A percentile compares a stretch with the other conserved stretches of the same genome.
Evolutionary conservation across 1,139 yeast genomes (phyloP).

Genomic region (Nadsonia starkeyi-henricii): DNA sequence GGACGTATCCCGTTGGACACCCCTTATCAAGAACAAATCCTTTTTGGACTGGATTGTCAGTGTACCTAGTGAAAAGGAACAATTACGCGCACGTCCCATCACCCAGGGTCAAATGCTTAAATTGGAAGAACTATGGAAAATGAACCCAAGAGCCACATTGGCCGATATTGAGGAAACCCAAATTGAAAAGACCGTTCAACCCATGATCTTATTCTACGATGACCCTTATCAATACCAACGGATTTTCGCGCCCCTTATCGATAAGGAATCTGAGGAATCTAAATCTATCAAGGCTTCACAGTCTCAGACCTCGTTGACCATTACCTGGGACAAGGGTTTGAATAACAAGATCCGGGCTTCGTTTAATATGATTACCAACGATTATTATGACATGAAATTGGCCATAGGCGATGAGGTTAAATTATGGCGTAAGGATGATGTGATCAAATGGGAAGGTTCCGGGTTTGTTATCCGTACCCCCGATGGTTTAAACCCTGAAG

Average conservation of each 20-base stretch:
- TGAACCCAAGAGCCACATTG: conserved; percentile 53
- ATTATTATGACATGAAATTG: conserved; percentile 52
- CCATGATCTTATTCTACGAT: conserved; percentile 60
- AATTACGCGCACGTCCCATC: conserved; percentile 38
- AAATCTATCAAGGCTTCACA: conserved; percentile 63
- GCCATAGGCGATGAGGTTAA: conserved; percentile 78
- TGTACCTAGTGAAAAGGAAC: conserved; percentile 52
- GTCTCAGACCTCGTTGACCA: conserved; percentile 58
- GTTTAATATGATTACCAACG: conserved; percentile 55
- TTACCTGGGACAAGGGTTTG: conserved; percentile 61
- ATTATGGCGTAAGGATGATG: conserved; percentile 38
- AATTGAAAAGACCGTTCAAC: conserved; percentile 46
- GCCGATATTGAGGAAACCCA: conserved; percentile 16
- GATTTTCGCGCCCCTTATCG: conserved; percentile 71
- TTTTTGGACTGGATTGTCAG: conserved; percentile 54
- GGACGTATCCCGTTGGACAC: conserved; percentile 85
- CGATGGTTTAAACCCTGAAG: conserved; percentile 50
- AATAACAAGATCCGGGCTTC: conserved; percentile 57
- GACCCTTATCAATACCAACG: conserved; percentile 83
- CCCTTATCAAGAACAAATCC: conserved; percentile 67
- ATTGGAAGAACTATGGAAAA: conserved; percentile 73
- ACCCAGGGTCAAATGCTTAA: conserved; percentile 54
- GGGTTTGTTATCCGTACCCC: conserved; percentile 71
- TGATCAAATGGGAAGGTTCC: conserved; percentile 48
- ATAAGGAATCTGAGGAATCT: conserved; percentile 72